Evolutionary conservation across 345 rosid genomes (phyloP), one percentile per base, ranked within the genome.

Genomic region (Rhodomyrtus tomentosa): DNA sequence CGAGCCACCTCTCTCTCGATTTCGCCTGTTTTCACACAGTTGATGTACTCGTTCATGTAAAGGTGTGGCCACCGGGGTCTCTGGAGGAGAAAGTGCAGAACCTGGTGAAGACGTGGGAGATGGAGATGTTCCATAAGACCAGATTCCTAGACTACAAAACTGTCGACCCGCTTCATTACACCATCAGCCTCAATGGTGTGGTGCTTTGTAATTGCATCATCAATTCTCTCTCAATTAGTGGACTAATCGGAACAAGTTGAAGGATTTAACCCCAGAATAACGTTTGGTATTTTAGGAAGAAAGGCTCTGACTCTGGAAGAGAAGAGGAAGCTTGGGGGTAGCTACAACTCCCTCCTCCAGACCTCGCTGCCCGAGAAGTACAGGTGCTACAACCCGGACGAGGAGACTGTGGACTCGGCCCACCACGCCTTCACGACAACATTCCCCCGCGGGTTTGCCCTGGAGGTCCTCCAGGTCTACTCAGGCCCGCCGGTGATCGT

Each of bases 61-160:
- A 92, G 96, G 82, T 91, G 40, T 93, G 95, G 96, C 89, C 94
- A 38, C 72, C 92, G 2, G 94, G 93, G n/a, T 93, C 96, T 14
- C 88, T 93, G 11, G 94, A 91, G 83, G 93, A 93, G 81, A 87
- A 87, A 85, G 92, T 93, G 16, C 96, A 93, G 85, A 91, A 93
- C 88, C 92, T 93, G 24, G 88, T 93, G 21, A 92, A 92, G 90
- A 91, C 96, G 81, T 93, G 93, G 95, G 95, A 93, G 84, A 93
- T 92, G 95, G 95, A 93, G 79, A 53, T 92, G 86, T 91, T 93
- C 84, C 85, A 91, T 80, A 93, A 93, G 72, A 82, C 85, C 42
- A 49, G 54, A 80, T 83, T 83, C 82, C 84, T 84, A 52, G 94
- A 93, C 83, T 81, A 52, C 48, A 93, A 91, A 59, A 81, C 90